Base-by-base conservation (phyloP, 345 rosid genomes). In the Euclidium syriacum region DNA sequence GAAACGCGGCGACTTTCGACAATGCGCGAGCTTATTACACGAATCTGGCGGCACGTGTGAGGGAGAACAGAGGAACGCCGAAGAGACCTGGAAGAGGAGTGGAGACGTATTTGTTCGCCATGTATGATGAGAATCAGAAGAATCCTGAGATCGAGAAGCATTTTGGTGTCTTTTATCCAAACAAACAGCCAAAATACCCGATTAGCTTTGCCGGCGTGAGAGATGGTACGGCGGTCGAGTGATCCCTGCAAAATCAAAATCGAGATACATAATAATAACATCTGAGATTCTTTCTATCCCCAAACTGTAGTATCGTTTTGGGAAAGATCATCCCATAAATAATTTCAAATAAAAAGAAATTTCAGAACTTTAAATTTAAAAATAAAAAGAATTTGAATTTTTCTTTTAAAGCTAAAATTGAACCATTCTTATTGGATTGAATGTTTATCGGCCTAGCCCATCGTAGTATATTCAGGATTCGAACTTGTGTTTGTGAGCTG, bases 111-210 rank as follows among this genome's bases (percentile, higher is more conserved):
- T 33, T 74, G 56, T 74, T 74, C 0, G 74, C 78, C 0, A 62
- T 74, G 71, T 74, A 11, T 15, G 71, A 74, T 69, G 78, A 74
- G 65, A 69, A 74, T 46, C 61, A 58, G 35, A 74, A 74, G 67
- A 52, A 1, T 47, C 74, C 71, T 10, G 78, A 64, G 25, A 11
- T 15, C 0, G 78, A 74, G 64, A 64, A 74, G 56, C 23, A 69
- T 7, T 74, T 64, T 23, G 78, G 78, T 33, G 9, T 74, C 50
- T 69, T 74, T 53, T 70, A 22, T 3, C 78, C 78, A 1, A 64
- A 69, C 17, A 74, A 74, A 26, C 67, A 69, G 12, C 58, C 62
- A 0, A 65, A 70, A 3, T 55, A 30, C 20, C 39, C 34, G 24
- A 50, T 69, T 39, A 10, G 16, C 0, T 71, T 71, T 64, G 15